These are phyloP conservation scores for Coemansia sp. DNA, from an alignment of 192 early-diverging fungal genomes.

Conservation along the genomic window DNA sequence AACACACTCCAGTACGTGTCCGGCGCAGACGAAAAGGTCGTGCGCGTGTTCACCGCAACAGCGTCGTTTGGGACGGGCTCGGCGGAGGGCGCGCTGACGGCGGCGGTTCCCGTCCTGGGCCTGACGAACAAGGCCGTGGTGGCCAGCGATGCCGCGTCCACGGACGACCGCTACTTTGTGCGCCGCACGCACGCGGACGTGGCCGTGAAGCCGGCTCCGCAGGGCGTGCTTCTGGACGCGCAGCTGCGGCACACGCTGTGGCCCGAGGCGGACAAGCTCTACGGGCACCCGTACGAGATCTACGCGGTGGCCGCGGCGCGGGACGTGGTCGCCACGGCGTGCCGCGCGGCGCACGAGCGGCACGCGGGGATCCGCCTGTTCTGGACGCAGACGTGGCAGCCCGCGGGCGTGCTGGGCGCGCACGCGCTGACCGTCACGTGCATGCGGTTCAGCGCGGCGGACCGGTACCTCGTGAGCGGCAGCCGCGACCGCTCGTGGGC, in stretches of 20 bases:
- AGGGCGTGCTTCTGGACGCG: conserved; percentile 74
- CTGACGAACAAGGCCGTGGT: conserved; percentile 94
- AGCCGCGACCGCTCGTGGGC: conserved; percentile 90
- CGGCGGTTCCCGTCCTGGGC: conserved; percentile 82
- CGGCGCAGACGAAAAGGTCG: conserved; percentile 94
- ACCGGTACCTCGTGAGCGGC: conserved; percentile 70
- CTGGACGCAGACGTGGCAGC: conserved; percentile 28
- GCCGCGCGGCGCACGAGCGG: conserved; percentile 26
- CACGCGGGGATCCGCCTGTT: conserved; percentile 46
- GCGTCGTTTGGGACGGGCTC: conserved; percentile 71
- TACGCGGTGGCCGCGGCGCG: conserved; percentile 71
- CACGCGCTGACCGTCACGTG: conserved; percentile 86
- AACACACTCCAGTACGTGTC: conserved; percentile 76
- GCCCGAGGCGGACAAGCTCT: conserved; percentile 95
- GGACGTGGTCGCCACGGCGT: conserved; percentile 72
- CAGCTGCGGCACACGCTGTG: conserved; percentile 90
- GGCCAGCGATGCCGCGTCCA: background rate
- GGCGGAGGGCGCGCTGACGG: conserved; percentile 19
- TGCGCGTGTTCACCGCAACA: conserved; percentile 87
- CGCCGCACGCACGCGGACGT: conserved; percentile 61
- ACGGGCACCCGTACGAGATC: conserved; percentile 96
- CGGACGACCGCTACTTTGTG: conserved; percentile 57
- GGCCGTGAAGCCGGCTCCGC: conserved; percentile 44
- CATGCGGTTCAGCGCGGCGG: conserved; percentile 70
- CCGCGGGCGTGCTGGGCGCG: conserved; percentile 59